Conservation (phyloP, 345 rosid species). For the Eutrema japonicum region DNA sequence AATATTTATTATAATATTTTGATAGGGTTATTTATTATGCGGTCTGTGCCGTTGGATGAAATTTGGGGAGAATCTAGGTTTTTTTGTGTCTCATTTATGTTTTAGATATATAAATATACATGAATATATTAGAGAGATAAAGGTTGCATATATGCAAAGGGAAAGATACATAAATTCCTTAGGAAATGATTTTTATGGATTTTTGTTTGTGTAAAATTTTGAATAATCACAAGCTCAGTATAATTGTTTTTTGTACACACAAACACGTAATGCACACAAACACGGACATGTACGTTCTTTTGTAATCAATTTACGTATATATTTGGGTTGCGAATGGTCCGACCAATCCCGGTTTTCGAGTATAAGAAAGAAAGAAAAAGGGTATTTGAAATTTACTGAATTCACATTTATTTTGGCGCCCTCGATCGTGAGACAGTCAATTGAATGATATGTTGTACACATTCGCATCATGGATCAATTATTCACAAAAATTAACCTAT, state of each 20-base stretch:
- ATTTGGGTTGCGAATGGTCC: conserved; percentile 39
- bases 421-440: conserved; percentile 35
- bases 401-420: conserved; percentile 43
- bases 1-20: conserved; percentile 27
- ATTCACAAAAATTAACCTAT: not conserved
- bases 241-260: conserved; percentile 34
- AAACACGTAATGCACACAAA: conserved; percentile 32
- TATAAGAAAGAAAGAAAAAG: not conserved
- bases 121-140: conserved; percentile 8
- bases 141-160: conserved; percentile 33
- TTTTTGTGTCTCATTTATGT: conserved; percentile 30
- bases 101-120: conserved; percentile 18
- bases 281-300: conserved; percentile 37
- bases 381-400: conserved; percentile 18
- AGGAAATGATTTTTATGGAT: conserved; percentile 20
- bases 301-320: conserved; percentile 30
- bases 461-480: conserved; percentile 17
- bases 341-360: conserved; percentile 43
- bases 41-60: conserved; percentile 46
- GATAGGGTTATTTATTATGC: conserved; percentile 39
- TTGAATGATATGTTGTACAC: conserved; percentile 40
- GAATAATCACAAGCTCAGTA: conserved; percentile 31
- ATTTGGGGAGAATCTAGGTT: conserved; percentile 44
- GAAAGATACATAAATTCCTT: conserved; percentile 38
- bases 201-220: conserved; percentile 20